Evolutionary conservation across 768 basidiomycete species (phyloP).

Genomic region (Boletus coccyginus): DNA sequence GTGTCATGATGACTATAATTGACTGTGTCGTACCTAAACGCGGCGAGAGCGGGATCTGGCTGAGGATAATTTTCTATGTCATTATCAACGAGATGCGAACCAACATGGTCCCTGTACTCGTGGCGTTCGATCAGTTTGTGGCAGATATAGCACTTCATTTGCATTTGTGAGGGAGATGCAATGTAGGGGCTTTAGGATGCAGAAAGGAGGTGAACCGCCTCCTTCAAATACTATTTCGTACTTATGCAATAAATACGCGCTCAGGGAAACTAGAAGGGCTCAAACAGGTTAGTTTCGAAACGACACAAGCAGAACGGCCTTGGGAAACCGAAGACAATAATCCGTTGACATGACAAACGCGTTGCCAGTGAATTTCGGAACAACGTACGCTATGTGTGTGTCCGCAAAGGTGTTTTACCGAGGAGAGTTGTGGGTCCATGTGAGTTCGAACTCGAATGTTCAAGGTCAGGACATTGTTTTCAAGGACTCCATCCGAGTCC

Average conservation of each 20-base stretch:
- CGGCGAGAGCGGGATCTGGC: not conserved
- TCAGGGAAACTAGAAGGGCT: not conserved
- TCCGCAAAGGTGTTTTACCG: not conserved
- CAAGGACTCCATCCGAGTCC: not conserved
- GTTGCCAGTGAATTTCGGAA: too few species aligned
- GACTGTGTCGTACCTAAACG: not conserved
- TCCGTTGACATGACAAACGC: slow-evolving; percentile 6
- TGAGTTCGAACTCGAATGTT: not conserved
- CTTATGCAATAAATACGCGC: not conserved
- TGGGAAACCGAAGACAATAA: not conserved
- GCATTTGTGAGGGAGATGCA: not conserved
- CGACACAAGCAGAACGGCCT: not conserved
- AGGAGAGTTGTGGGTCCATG: slow-evolving; percentile 5
- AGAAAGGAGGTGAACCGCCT: not conserved
- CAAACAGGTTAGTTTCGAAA: not conserved
- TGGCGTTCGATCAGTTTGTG: slow-evolving; percentile 1
- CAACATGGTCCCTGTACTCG: slow-evolving; percentile 14
- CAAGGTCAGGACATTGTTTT: not conserved
- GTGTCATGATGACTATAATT: not conserved
- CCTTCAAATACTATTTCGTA: not conserved
- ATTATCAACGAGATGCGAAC: slow-evolving; percentile 1
- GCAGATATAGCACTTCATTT: slow-evolving; percentile 22
- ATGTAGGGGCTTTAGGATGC: not conserved
- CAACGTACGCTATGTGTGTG: not conserved
- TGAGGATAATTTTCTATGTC: not conserved